Conservation (phyloP, 495 filamentous ascomycete species). For the Astrocystis sublimbata region DNA sequence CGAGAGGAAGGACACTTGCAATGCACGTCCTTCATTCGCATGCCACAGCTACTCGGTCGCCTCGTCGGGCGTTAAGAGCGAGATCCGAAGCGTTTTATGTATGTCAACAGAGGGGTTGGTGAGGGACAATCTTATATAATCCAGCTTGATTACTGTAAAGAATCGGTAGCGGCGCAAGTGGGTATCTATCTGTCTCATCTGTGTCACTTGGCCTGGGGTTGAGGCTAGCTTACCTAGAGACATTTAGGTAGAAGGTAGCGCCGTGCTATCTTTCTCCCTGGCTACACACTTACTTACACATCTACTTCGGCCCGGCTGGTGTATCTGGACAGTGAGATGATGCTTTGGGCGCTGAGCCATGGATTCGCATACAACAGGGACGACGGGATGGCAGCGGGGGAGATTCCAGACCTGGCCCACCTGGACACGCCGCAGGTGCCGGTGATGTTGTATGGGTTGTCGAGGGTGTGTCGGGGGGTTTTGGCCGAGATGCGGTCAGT, state of each 20-base stretch:
- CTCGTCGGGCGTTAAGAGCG: background rate
- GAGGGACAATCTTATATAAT: conserved; percentile 19
- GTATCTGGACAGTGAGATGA: conserved; percentile 1
- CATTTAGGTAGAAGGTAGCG: background rate
- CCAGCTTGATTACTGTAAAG: conserved; percentile 16
- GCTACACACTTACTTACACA: no score
- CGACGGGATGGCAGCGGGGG: background rate
- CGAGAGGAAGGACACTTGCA: background rate
- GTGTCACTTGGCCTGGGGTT: background rate
- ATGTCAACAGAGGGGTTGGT: background rate
- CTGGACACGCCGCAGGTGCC: conserved; percentile 2
- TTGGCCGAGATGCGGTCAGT: conserved; percentile 20
- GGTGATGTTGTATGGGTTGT: no score
- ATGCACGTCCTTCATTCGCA: background rate
- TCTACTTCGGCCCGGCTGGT: conserved; percentile 16
- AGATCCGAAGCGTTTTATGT: background rate
- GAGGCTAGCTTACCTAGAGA: background rate
- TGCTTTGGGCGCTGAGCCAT: background rate
- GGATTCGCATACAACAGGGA: no score
- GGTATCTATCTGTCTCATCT: no score
- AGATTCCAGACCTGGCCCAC: background rate
- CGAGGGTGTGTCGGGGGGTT: conserved; percentile 4
- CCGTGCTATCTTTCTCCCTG: conserved; percentile 4
- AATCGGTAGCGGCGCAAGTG: background rate
- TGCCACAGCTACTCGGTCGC: background rate